phyloP scores from a whole-genome alignment of 2,329 filamentous ascomycete genomes.

The Fusarium piperis region DNA sequence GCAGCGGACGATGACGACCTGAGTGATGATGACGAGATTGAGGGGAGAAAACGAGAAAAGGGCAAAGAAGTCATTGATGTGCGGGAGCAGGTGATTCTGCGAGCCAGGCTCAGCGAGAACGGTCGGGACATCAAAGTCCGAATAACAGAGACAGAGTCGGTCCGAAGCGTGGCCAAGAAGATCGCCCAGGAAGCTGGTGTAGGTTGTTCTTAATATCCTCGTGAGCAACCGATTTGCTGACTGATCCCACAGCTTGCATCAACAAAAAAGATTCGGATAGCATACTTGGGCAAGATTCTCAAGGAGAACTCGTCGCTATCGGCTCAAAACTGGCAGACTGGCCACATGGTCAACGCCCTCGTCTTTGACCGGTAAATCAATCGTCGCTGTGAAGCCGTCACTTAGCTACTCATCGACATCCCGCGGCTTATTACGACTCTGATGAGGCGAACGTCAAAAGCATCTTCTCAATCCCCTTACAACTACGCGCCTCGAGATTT shows the following conservation, averaged over 20 bases:
- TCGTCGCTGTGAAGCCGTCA: neutral
- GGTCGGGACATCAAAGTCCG: conserved; percentile 70
- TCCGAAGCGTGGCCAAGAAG: conserved; percentile 69
- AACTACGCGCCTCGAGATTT: conserved; percentile 4
- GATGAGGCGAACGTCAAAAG: neutral
- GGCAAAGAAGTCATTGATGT: conserved; percentile 65
- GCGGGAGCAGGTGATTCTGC: conserved; percentile 65
- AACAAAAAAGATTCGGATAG: conserved; percentile 72
- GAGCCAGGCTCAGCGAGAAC: conserved; percentile 73
- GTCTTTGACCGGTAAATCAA: conserved; percentile 64
- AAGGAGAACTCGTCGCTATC: conserved; percentile 72
- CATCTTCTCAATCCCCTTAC: neutral
- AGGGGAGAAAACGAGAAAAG: conserved; percentile 63
- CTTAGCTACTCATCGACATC: neutral
- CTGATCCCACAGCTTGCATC: conserved; percentile 60
- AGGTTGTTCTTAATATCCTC: conserved; percentile 45
- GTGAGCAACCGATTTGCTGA: conserved; percentile 8
- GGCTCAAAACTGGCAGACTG: conserved; percentile 79
- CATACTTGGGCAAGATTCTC: conserved; percentile 84
- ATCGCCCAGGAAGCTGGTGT: conserved; percentile 73
- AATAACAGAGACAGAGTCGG: conserved; percentile 69
- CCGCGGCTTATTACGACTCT: neutral
- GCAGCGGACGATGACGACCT: conserved; percentile 51
- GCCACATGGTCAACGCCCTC: conserved; percentile 80
- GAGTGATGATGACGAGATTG: conserved; percentile 51